These are phyloP conservation scores for Phytomonas francai DNA, from an alignment of 208 protist species.

Conservation along the genomic window DNA sequence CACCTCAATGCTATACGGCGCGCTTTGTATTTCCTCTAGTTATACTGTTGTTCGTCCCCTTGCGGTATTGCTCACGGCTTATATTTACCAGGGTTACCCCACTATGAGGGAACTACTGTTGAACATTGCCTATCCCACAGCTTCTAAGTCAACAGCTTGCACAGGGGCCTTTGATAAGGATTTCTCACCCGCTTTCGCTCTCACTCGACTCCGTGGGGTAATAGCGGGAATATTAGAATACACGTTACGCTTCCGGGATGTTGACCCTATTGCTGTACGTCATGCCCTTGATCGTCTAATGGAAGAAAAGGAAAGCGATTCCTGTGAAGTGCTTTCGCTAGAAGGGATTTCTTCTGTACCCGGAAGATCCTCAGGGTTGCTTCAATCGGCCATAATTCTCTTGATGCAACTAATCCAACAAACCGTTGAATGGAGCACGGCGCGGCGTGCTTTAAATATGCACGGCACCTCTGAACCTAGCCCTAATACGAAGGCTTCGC, in stretches of 20 bases:
- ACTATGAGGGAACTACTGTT: not conserved
- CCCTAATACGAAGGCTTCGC: not conserved
- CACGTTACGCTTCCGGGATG: slow-evolving; percentile 17
- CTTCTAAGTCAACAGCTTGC: not conserved
- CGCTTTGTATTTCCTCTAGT: slow-evolving; percentile 4
- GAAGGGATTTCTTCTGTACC: not conserved
- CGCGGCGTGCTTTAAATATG: slow-evolving; percentile 6
- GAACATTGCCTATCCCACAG: not conserved
- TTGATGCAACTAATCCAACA: not conserved
- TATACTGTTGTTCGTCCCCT: slow-evolving; percentile 9
- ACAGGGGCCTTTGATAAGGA: not conserved
- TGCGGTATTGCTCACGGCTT: slow-evolving; percentile 20
- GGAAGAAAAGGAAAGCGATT: not conserved
- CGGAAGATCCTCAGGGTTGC: not conserved
- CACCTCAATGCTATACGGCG: slow-evolving; percentile 10
- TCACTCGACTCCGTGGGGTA: slow-evolving; percentile 28
- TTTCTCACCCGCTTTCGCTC: slow-evolving; percentile 2
- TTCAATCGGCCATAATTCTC: not conserved
- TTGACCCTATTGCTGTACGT: not conserved
- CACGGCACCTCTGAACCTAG: slow-evolving; percentile 2
- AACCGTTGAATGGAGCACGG: not conserved
- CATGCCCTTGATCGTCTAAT: not conserved
- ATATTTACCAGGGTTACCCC: slow-evolving; percentile 18
- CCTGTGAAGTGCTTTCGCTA: not conserved
- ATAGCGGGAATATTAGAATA: slow-evolving; percentile 59